A percentile compares a stretch with the other conserved stretches of the same genome.
Evolutionary conservation across 768 basidiomycete genomes (phyloP).

Genomic region (Tephrocybe sp.): DNA sequence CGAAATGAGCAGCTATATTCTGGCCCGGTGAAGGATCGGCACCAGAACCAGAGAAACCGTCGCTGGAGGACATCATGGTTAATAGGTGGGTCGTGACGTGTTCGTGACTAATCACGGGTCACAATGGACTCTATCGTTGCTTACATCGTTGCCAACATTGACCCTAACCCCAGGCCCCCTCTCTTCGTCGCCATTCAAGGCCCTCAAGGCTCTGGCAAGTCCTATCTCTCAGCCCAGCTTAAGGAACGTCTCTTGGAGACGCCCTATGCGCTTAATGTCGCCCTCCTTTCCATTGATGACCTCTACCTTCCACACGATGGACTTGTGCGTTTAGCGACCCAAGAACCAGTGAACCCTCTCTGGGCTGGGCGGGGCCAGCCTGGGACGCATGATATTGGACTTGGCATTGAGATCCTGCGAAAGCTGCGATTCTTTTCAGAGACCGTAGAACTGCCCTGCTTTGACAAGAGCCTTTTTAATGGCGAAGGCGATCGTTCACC

Average conservation of each 20-base stretch:
- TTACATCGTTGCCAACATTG: conserved; percentile 27
- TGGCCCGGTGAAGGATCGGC: conserved; percentile 48
- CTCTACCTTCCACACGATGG: conserved; percentile 77
- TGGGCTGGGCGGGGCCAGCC: conserved; percentile 88
- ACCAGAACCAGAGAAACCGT: conserved; percentile 37
- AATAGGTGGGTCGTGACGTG: conserved; percentile 14
- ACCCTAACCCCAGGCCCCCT: conserved; percentile 40
- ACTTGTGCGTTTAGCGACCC: conserved; percentile 53
- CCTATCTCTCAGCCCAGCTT: conserved; percentile 68
- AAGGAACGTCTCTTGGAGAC: conserved; percentile 38
- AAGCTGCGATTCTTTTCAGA: conserved; percentile 47
- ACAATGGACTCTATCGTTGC: conserved; percentile 20
- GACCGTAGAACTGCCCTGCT: conserved; percentile 65
- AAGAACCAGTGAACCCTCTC: conserved; percentile 61
- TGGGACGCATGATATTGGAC: conserved; percentile 83
- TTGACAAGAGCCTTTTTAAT: conserved; percentile 80
- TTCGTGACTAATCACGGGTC: conserved; percentile 18
- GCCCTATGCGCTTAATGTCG: conserved; percentile 55
- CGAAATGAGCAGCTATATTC: conserved; percentile 45
- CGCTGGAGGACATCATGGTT: conserved; percentile 50
- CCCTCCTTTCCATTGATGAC: conserved; percentile 78
- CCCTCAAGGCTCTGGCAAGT: conserved; percentile 94
- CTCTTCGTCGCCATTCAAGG: conserved; percentile 89
- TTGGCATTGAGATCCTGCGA: conserved; percentile 56
- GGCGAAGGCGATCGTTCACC: conserved; percentile 85